phyloP scores from a whole-genome alignment of 768 basidiomycete genomes.

The Lentinus brumalis region DNA sequence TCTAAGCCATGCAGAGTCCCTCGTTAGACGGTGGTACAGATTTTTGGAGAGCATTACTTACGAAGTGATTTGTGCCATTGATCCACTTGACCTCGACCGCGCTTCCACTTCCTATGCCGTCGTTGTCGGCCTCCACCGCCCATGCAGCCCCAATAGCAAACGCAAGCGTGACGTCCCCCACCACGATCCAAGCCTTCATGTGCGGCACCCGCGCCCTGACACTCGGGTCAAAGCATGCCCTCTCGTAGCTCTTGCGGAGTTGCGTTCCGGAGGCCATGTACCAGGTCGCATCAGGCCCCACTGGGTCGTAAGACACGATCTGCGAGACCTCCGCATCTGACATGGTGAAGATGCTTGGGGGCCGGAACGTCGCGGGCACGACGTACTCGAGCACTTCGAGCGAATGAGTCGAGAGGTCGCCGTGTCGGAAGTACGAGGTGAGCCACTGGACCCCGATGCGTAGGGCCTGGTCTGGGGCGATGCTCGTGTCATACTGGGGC shows the following conservation, averaged over 20 bases:
- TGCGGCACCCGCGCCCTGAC: conserved; percentile 4
- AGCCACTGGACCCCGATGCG: neutral
- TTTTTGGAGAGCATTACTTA: conserved; percentile 11
- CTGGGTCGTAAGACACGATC: neutral
- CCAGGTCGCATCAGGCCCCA: neutral
- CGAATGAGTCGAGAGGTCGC: conserved; percentile 7
- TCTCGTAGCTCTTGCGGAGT: conserved; percentile 6
- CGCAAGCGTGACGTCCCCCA: neutral
- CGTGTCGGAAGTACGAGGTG: conserved; percentile 8
- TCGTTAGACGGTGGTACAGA: too few species aligned
- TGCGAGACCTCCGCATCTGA: neutral
- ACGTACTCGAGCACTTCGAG: conserved; percentile 1
- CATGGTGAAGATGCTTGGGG: conserved; percentile 4
- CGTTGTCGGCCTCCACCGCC: conserved; percentile 23
- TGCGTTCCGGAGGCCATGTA: neutral
- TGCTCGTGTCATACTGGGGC: neutral
- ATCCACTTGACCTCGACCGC: conserved; percentile 20
- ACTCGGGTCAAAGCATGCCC: conserved; percentile 10
- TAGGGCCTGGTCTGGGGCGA: neutral
- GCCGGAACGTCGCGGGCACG: neutral
- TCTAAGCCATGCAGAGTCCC: neutral
- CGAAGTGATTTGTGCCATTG: conserved; percentile 28
- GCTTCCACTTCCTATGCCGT: conserved; percentile 9
- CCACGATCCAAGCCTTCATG: conserved; percentile 3
- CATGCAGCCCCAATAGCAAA: conserved; percentile 13